phyloP scores from a whole-genome alignment of 306 rosid genomes.

The Ormosia emarginata region DNA sequence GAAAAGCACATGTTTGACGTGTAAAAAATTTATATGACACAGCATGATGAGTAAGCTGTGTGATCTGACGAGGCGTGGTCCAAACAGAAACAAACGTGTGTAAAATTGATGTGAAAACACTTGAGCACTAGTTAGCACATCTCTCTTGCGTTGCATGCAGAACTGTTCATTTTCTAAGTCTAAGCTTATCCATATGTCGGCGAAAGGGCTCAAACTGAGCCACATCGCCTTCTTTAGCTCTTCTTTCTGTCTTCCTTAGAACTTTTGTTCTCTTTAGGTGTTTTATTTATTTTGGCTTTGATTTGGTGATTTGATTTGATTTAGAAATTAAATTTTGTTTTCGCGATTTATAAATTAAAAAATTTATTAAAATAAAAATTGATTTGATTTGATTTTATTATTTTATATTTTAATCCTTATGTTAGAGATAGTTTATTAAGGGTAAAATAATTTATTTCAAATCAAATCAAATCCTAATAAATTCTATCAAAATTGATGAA shows the following conservation, averaged over 20 bases:
- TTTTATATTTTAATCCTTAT: no score
- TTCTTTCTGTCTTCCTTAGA: neutral
- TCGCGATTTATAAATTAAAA: no score
- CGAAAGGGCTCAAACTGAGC: slow-evolving; percentile 8
- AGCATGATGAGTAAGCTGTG: slow-evolving; percentile 13
- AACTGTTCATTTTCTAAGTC: neutral
- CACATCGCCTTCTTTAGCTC: slow-evolving; percentile 22
- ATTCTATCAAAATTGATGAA: no score
- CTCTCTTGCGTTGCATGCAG: slow-evolving; percentile 28
- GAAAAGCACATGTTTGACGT: neutral
- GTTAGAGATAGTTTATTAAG: no score
- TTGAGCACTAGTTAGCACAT: neutral
- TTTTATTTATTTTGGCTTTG: neutral
- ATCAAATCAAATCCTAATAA: no score
- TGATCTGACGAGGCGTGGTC: slow-evolving; percentile 27
- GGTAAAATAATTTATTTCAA: no score
- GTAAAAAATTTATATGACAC: neutral
- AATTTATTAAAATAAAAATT: no score
- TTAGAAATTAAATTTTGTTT: no score
- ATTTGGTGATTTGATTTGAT: no score
- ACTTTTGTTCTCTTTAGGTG: slow-evolving; percentile 17
- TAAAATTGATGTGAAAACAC: slow-evolving; percentile 22
- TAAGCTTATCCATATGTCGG: slow-evolving; percentile 30
- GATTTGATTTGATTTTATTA: no score
- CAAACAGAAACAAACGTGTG: slow-evolving; percentile 24